These are phyloP conservation scores for Stromatinia cepivora DNA, from an alignment of 2,329 filamentous ascomycete species.

Conservation along the genomic window DNA sequence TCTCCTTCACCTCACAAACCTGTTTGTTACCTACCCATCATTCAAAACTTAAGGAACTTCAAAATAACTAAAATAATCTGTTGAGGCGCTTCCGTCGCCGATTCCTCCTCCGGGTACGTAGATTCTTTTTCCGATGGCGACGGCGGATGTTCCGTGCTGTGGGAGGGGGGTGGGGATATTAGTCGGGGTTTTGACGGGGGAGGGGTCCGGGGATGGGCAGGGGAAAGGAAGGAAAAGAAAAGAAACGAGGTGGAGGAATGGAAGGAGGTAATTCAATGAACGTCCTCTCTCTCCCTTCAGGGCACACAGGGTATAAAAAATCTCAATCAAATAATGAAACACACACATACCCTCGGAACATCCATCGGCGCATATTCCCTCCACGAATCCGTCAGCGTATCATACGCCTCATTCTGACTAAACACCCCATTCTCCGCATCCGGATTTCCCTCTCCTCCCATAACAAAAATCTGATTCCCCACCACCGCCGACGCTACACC, in stretches of 20 bases:
- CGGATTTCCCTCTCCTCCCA: slow-evolving; percentile 45
- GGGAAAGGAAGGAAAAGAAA: not conserved
- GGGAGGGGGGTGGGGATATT: not conserved
- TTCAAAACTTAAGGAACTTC: not conserved
- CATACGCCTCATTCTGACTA: slow-evolving; percentile 40
- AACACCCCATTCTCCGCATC: slow-evolving; percentile 35
- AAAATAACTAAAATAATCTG: slow-evolving; percentile 18
- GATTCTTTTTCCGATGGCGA: slow-evolving; percentile 35
- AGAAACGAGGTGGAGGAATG: not conserved
- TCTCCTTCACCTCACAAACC: not conserved
- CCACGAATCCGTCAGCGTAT: slow-evolving; percentile 28
- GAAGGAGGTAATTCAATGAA: too few relatives aligned
- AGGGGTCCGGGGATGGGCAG: fast-evolving
- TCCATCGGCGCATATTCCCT: not conserved
- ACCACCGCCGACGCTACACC: slow-evolving; percentile 39
- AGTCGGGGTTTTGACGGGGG: not conserved
- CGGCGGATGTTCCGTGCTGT: slow-evolving; percentile 41
- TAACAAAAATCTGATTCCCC: slow-evolving; percentile 39
- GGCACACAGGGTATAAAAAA: not conserved
- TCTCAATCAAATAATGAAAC: not conserved
- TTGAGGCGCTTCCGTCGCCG: slow-evolving; percentile 8
- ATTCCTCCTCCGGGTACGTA: slow-evolving; percentile 44
- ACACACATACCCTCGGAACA: slow-evolving; percentile 35
- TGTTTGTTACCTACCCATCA: too few relatives aligned
- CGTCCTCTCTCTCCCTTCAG: not conserved